These are phyloP conservation scores for Mentha longifolia DNA, from an alignment of 257 asterid genomes.

Conservation along the genomic window DNA sequence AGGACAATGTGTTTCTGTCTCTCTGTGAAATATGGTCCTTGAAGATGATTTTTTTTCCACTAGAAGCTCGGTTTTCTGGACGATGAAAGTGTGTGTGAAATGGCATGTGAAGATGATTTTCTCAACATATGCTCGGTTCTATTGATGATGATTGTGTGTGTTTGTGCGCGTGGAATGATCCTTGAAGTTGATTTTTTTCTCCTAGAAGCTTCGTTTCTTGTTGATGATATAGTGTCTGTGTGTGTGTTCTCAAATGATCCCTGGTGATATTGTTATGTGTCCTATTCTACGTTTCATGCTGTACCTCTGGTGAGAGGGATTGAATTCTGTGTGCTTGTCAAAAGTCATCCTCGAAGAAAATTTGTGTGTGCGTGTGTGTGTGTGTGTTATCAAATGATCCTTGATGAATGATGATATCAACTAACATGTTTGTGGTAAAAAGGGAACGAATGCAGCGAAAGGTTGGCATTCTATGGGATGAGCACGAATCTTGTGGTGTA, in stretches of 20 bases:
- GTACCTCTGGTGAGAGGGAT: background rate
- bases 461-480: conserved; percentile 78
- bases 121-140: background rate
- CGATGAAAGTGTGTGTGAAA: background rate
- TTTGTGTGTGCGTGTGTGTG: background rate
- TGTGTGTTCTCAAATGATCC: background rate
- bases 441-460: conserved; percentile 74
- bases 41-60: background rate
- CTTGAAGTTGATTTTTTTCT: background rate
- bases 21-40: background rate
- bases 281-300: background rate
- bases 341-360: background rate
- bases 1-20: background rate
- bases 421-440: background rate
- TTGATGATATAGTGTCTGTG: background rate
- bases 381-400: background rate
- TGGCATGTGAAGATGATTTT: background rate
- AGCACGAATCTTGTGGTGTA: conserved; percentile 60
- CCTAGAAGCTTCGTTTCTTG: background rate
- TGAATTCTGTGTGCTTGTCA: background rate
- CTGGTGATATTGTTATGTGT: background rate
- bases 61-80: background rate
- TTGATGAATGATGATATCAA: background rate
- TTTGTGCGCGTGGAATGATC: background rate
- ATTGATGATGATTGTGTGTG: background rate